Evolutionary conservation across 2,329 filamentous ascomycete genomes (phyloP).

Genomic region (Phoma herbarum): DNA sequence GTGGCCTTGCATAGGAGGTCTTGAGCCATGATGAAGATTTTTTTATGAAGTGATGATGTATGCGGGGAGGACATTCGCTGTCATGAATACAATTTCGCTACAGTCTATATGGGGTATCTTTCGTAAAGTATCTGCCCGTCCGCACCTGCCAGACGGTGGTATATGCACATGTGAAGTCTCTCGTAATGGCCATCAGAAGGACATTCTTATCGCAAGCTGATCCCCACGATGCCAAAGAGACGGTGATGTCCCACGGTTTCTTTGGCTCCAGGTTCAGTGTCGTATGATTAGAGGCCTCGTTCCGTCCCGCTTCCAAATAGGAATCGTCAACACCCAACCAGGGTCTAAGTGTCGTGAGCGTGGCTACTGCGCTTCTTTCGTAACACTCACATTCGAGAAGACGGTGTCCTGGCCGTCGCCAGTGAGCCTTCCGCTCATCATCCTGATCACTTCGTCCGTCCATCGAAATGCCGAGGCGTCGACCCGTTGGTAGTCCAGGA

Average conservation of each 20-base stretch:
- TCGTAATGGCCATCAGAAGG: slow-evolving; percentile 11
- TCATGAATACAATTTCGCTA: neutral
- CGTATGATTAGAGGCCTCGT: neutral
- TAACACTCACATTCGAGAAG: slow-evolving; percentile 30
- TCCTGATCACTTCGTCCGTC: slow-evolving; percentile 36
- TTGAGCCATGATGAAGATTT: neutral
- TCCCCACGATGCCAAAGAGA: neutral
- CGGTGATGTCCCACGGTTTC: slow-evolving; percentile 11
- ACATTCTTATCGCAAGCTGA: neutral
- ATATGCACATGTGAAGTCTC: slow-evolving; percentile 16
- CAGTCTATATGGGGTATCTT: slow-evolving; percentile 18
- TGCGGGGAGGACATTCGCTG: slow-evolving; percentile 3
- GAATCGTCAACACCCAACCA: slow-evolving; percentile 26
- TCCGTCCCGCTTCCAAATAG: slow-evolving; percentile 5
- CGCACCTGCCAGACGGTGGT: slow-evolving; percentile 16
- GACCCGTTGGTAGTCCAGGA: slow-evolving; percentile 40
- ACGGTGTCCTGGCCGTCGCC: slow-evolving; percentile 38
- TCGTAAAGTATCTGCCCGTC: neutral
- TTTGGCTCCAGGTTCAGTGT: neutral
- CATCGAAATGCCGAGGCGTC: slow-evolving; percentile 37
- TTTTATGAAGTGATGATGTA: slow-evolving; percentile 11
- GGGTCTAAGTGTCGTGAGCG: slow-evolving; percentile 14
- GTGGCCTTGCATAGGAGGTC: neutral
- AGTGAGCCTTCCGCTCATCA: slow-evolving; percentile 39
- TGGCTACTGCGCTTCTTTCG: slow-evolving; percentile 22